Evolutionary conservation across 1,139 yeast species (phyloP).

Genomic region (Saccharomyces hybrid): DNA sequence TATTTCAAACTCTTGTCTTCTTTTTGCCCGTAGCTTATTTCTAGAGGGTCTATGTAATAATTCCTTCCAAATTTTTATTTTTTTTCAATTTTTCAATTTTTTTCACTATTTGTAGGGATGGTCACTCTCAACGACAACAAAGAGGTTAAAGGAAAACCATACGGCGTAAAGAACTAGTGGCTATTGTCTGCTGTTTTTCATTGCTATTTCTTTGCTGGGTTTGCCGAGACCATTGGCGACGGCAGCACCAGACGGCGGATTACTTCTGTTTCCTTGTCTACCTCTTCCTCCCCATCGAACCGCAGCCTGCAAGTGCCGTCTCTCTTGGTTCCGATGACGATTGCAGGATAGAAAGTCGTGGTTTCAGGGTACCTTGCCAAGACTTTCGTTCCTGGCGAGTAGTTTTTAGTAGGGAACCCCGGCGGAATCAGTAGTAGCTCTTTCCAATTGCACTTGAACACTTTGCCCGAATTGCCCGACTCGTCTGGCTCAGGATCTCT

Average conservation of each 20-base stretch:
- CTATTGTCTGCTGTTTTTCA: not conserved
- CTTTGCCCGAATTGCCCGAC: slow-evolving; percentile 78
- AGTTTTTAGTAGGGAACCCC: slow-evolving; percentile 38
- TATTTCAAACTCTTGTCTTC: not conserved
- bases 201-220: slow-evolving; percentile 16
- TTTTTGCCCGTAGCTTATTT: not conserved
- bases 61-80: not conserved
- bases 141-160: not conserved
- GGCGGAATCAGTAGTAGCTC: slow-evolving; percentile 74
- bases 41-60: not conserved
- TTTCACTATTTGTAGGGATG: not conserved
- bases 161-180: too few relatives aligned
- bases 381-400: slow-evolving; percentile 72
- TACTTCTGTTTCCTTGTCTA: slow-evolving; percentile 90
- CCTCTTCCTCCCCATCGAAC: slow-evolving; percentile 97
- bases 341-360: slow-evolving; percentile 92
- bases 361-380: slow-evolving; percentile 96
- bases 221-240: slow-evolving; percentile 39
- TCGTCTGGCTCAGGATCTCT: slow-evolving; percentile 98
- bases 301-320: slow-evolving; percentile 72
- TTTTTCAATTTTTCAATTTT: not conserved
- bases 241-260: slow-evolving; percentile 78
- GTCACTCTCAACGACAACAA: slow-evolving; percentile 6
- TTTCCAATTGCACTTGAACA: slow-evolving; percentile 72
- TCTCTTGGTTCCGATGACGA: slow-evolving; percentile 68